phyloP scores from a whole-genome alignment of 2,329 filamentous ascomycete species.

The Periconia digitata region DNA sequence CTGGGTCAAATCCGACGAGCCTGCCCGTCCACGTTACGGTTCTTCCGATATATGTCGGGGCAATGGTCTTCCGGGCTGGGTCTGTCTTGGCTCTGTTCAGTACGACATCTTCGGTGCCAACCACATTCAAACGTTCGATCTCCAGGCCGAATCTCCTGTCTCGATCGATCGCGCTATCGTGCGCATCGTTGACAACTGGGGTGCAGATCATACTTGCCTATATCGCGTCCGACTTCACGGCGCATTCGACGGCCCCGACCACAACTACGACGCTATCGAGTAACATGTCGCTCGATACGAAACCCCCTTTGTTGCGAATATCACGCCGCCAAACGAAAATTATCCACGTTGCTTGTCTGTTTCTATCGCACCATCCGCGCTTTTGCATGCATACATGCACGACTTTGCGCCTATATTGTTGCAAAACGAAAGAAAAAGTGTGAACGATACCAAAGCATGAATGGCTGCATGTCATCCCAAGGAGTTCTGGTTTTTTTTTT shows the following conservation, averaged over 20 bases:
- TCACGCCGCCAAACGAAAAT: background rate
- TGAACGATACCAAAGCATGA: background rate
- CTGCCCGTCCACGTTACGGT: conserved; percentile 20
- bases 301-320: background rate
- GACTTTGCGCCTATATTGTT: too few relatives aligned
- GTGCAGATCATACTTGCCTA: conserved; percentile 48
- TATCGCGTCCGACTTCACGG: conserved; percentile 51
- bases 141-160: conserved; percentile 31
- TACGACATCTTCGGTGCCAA: conserved; percentile 47
- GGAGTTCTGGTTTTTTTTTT: background rate
- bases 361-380: too few relatives aligned
- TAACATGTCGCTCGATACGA: background rate
- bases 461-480: too few relatives aligned
- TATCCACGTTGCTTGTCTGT: too few relatives aligned
- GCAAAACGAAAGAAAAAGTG: too few relatives aligned
- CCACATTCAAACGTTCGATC: conserved; percentile 45
- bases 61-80: conserved; percentile 27
- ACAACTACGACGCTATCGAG: background rate
- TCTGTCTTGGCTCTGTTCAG: conserved; percentile 44
- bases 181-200: conserved; percentile 48
- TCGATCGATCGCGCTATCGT: conserved; percentile 41
- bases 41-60: conserved; percentile 15
- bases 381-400: too few relatives aligned
- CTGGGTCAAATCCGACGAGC: conserved; percentile 44
- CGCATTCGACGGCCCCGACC: conserved; percentile 14